phyloP scores from a whole-genome alignment of 108 stramenopile genomes.

The Cyclotella atomus region DNA sequence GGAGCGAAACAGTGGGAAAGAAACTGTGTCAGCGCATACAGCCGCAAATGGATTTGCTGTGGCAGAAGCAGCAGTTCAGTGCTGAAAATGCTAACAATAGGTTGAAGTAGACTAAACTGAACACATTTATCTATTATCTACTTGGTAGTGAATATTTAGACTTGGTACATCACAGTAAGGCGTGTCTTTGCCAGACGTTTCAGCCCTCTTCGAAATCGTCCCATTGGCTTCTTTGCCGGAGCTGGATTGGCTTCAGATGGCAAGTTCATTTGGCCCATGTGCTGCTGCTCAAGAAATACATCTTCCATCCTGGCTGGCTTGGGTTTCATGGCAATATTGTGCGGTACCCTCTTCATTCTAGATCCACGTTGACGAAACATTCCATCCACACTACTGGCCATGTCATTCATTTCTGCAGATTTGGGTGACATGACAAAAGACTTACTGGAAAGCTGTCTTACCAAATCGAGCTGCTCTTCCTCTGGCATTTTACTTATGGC shows the following conservation, averaged over 20 bases:
- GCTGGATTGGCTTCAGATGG: not conserved
- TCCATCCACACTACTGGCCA: conserved; percentile 33
- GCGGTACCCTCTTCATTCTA: conserved; percentile 16
- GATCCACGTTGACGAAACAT: conserved; percentile 1
- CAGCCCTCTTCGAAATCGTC: not conserved
- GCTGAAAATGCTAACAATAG: not conserved
- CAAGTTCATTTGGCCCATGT: not conserved
- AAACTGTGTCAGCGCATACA: conserved; percentile 21
- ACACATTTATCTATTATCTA: not conserved
- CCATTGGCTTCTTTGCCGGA: not conserved
- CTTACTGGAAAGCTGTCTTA: not conserved
- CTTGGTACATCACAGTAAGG: conserved; percentile 27
- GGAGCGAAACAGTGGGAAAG: conserved; percentile 52
- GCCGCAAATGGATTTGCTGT: not conserved
- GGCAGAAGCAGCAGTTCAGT: not conserved
- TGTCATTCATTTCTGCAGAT: not conserved
- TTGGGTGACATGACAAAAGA: too few relatives aligned
- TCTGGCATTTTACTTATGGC: conserved; percentile 10
- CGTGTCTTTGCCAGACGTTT: conserved; percentile 11
- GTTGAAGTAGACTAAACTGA: not conserved
- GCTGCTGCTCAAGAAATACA: not conserved
- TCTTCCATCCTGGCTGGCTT: conserved; percentile 8
- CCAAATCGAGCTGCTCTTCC: conserved; percentile 12
- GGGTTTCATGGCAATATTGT: conserved; percentile 32
- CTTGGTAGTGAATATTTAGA: not conserved